phyloP scores from a whole-genome alignment of 2,329 filamentous ascomycete genomes.

The Plenodomus biglobosus region DNA sequence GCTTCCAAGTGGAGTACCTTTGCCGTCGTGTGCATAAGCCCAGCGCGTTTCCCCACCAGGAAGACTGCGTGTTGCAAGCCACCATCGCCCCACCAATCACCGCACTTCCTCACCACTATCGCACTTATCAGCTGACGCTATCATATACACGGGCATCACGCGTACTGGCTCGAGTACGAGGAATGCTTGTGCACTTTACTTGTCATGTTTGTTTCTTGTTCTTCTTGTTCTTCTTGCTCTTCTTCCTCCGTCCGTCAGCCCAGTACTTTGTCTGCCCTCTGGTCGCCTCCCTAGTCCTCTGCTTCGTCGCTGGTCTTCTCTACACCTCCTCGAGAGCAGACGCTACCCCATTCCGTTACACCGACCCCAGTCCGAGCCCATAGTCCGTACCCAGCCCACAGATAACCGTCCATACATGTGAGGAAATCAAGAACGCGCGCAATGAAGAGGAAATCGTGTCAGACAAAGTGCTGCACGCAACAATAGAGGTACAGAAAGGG shows the following conservation, averaged over 20 bases:
- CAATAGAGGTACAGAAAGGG: constrained; percentile 31
- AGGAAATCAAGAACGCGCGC: constrained; percentile 28
- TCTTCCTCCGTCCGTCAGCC: constrained; percentile 3
- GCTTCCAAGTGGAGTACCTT: too few species aligned
- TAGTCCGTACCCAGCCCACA: constrained; percentile 21
- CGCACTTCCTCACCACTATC: neutral
- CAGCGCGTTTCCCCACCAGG: constrained; percentile 8
- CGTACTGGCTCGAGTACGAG: neutral
- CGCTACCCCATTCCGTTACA: constrained; percentile 22
- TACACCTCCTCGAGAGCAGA: constrained; percentile 14
- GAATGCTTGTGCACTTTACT: constrained; percentile 9
- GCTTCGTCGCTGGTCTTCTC: constrained; percentile 20
- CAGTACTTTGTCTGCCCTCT: neutral
- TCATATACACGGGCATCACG: constrained; percentile 13
- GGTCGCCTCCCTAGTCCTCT: constrained; percentile 13
- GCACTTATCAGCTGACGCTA: constrained; percentile 28
- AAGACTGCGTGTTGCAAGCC: constrained; percentile 13
- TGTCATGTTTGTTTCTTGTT: constrained; percentile 11
- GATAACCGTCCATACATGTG: constrained; percentile 33
- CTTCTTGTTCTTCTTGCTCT: constrained; percentile 6
- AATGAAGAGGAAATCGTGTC: constrained; percentile 27
- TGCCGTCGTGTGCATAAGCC: constrained; percentile 4
- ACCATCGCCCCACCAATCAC: constrained; percentile 11
- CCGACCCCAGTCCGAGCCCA: constrained; percentile 17
- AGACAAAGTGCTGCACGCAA: constrained; percentile 25